Percentiles rank a stretch among this genome's conserved stretches.
Evolutionary conservation across 2,329 filamentous ascomycete species (phyloP).

Genomic region (Dactylellina leptospora): DNA sequence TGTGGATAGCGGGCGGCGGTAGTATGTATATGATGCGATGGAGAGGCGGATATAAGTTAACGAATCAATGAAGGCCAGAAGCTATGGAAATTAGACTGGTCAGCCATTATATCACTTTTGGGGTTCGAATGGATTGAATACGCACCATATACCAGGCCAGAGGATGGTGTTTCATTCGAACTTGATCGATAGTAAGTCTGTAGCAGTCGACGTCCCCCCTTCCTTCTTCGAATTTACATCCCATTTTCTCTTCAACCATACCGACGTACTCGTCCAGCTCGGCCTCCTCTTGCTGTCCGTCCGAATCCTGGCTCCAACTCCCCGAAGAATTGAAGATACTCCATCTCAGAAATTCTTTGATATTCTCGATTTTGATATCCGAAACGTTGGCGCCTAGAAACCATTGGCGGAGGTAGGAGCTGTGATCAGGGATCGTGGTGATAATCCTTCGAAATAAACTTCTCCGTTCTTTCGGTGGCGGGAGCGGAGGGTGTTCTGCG

Average conservation of each 20-base stretch:
- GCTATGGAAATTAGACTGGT: slow-evolving; percentile 27
- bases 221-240: slow-evolving; percentile 65
- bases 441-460: slow-evolving; percentile 66
- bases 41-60: slow-evolving; percentile 60
- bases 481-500: slow-evolving; percentile 64
- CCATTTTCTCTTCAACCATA: slow-evolving; percentile 65
- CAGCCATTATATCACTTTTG: not conserved
- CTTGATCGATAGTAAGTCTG: slow-evolving; percentile 68
- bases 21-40: slow-evolving; percentile 64
- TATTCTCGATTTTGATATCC: slow-evolving; percentile 69
- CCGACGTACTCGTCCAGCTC: slow-evolving; percentile 68
- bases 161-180: slow-evolving; percentile 68
- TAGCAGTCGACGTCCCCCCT: slow-evolving; percentile 66
- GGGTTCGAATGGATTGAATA: not conserved
- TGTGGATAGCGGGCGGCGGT: slow-evolving; percentile 63
- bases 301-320: slow-evolving; percentile 57
- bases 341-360: slow-evolving; percentile 71
- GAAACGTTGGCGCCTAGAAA: slow-evolving; percentile 66
- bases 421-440: slow-evolving; percentile 65
- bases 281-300: slow-evolving; percentile 54
- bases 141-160: slow-evolving; percentile 68
- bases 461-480: slow-evolving; percentile 63
- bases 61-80: slow-evolving; percentile 59
- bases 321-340: slow-evolving; percentile 66
- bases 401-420: slow-evolving; percentile 68